Evolutionary conservation across 2,329 filamentous ascomycete genomes (phyloP).

Genomic region (Teratosphaeria zuluensis): DNA sequence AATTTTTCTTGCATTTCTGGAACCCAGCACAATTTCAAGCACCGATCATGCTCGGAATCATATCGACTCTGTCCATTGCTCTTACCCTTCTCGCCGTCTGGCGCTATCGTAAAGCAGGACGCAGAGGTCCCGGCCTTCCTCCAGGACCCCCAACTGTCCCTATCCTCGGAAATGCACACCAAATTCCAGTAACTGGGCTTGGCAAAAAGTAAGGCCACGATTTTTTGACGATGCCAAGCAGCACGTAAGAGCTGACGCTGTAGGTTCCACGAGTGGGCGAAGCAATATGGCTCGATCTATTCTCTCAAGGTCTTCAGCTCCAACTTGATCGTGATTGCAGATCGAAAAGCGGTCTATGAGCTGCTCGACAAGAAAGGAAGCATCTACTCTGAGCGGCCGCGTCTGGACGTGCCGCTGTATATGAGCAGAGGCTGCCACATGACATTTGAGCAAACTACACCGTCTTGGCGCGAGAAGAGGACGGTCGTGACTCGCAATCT

Average conservation of each 20-base stretch:
- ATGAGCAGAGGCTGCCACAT: too few species aligned
- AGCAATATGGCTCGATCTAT: slow-evolving; percentile 22
- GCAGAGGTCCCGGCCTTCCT: slow-evolving; percentile 13
- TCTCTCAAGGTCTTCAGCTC: slow-evolving; percentile 31
- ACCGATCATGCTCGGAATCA: too few species aligned
- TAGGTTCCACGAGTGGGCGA: slow-evolving; percentile 20
- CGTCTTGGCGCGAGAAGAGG: too few species aligned
- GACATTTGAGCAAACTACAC: too few species aligned
- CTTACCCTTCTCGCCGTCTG: too few species aligned
- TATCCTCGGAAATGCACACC: slow-evolving; percentile 33
- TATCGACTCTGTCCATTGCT: too few species aligned
- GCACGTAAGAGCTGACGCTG: background rate
- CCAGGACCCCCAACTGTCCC: slow-evolving; percentile 34
- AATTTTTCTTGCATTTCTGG: too few species aligned
- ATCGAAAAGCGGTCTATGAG: slow-evolving; percentile 20
- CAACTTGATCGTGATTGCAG: slow-evolving; percentile 34
- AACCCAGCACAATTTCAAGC: too few species aligned
- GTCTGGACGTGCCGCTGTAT: slow-evolving; percentile 13
- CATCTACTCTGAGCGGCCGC: slow-evolving; percentile 36
- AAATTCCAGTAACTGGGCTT: slow-evolving; percentile 19
- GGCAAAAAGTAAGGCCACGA: background rate
- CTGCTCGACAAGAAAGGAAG: slow-evolving; percentile 32
- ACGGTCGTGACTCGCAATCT: too few species aligned
- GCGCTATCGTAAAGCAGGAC: slow-evolving; percentile 3
- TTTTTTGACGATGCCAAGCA: background rate